Conservation (phyloP, 805 yeast genomes). For the Dipodascopsis tothii region DNA sequence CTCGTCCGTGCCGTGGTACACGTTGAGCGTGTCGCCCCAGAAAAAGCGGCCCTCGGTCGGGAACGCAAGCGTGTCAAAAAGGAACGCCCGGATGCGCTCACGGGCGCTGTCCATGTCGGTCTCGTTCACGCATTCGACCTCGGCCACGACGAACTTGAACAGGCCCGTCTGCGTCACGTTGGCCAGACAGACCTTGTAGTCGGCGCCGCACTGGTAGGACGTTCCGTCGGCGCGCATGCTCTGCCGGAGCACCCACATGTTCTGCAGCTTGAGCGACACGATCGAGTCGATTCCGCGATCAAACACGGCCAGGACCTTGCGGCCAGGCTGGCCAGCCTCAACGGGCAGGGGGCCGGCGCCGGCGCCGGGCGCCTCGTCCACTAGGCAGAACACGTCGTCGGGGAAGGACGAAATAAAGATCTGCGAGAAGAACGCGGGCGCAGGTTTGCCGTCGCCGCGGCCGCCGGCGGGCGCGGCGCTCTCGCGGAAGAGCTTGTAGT, state of each 20-base stretch:
- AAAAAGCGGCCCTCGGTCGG: constrained; percentile 6
- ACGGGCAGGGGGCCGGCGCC: constrained; percentile 22
- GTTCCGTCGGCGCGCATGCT: constrained; percentile 67
- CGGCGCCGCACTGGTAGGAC: constrained; percentile 45
- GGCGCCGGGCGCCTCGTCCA: constrained; percentile 35
- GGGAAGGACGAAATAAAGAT: constrained; percentile 28
- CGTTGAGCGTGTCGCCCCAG: constrained; percentile 10
- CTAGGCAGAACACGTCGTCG: constrained; percentile 29
- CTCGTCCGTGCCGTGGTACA: constrained; percentile 3
- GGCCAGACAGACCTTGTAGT: constrained; percentile 52
- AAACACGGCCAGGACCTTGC: constrained; percentile 34
- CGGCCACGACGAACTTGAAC: constrained; percentile 37
- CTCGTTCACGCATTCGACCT: constrained; percentile 8
- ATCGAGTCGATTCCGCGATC: constrained; percentile 53
- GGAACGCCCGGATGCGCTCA: background rate
- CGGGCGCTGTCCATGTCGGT: background rate
- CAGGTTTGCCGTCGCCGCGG: background rate
- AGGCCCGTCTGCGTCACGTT: constrained; percentile 68
- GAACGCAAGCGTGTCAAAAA: background rate
- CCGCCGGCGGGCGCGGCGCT: background rate
- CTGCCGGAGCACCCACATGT: constrained; percentile 65
- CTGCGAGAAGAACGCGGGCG: constrained; percentile 27
- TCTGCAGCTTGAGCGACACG: constrained; percentile 50
- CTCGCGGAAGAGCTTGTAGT: constrained; percentile 45
- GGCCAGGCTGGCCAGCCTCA: constrained; percentile 28